Conservation (phyloP, 2,329 filamentous ascomycete genomes). For the Aspergillus sp. region DNA sequence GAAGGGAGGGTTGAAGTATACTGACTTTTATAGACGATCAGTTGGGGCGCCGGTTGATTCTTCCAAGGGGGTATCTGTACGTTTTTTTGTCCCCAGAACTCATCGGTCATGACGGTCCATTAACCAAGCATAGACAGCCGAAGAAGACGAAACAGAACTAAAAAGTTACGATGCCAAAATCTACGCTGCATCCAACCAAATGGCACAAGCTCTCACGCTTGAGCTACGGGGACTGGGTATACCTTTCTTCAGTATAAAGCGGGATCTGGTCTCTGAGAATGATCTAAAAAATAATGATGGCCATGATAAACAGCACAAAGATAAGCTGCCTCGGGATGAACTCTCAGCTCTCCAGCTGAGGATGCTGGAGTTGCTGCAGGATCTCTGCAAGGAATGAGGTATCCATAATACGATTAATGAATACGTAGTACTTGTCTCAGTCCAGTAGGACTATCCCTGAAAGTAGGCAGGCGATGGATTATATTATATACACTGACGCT, state of each 20-base stretch:
- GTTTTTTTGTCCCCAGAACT: conserved; percentile 1
- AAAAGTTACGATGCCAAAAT: conserved; percentile 56
- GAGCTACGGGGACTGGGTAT: conserved; percentile 53
- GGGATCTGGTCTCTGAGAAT: not conserved
- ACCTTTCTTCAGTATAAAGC: conserved; percentile 46
- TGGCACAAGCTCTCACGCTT: conserved; percentile 52
- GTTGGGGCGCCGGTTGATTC: conserved; percentile 37
- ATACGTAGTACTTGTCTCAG: no score
- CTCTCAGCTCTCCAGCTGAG: conserved; percentile 39
- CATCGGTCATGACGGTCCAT: not conserved
- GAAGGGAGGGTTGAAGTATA: not conserved
- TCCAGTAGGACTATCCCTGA: no score
- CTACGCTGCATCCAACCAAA: conserved; percentile 51
- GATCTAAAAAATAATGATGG: not conserved
- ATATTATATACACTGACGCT: no score
- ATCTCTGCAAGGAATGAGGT: conserved; percentile 40
- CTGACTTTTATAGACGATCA: conserved; percentile 30
- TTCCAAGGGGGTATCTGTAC: conserved; percentile 26
- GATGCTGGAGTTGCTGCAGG: conserved; percentile 47
- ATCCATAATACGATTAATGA: not conserved
- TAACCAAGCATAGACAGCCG: conserved; percentile 28
- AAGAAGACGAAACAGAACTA: conserved; percentile 50
- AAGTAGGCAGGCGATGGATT: no score
- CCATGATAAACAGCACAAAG: conserved; percentile 5
- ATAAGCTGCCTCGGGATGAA: conserved; percentile 32